These are phyloP conservation scores for Russula lepida DNA, from an alignment of 768 basidiomycete species.

Conservation along the genomic window DNA sequence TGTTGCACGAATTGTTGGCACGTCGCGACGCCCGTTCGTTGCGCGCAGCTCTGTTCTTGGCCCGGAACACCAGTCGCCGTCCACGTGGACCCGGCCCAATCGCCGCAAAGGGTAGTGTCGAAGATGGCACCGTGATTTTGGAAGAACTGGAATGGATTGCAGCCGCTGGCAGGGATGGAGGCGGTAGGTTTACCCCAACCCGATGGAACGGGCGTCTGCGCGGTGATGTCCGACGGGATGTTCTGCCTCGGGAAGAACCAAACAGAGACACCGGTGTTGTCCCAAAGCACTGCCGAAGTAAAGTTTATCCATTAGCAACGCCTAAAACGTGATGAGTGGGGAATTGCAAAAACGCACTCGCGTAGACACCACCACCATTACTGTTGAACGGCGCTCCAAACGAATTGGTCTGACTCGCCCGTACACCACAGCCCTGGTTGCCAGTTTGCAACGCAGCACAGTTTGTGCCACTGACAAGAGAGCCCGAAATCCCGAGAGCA, in stretches of 20 bases:
- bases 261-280: conserved; percentile 60
- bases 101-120: conserved; percentile 83
- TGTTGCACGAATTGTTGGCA: conserved; percentile 72
- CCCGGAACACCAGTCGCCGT: conserved; percentile 62
- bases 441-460: conserved; percentile 62
- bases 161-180: conserved; percentile 65
- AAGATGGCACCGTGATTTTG: conserved; percentile 69
- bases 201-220: conserved; percentile 55
- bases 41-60: conserved; percentile 79
- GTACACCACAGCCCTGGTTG: conserved; percentile 78
- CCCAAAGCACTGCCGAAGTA: conserved; percentile 58
- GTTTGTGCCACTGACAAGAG: conserved; percentile 59
- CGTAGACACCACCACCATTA: conserved; percentile 84
- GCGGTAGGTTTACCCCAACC: conserved; percentile 74
- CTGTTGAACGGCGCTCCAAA: conserved; percentile 84
- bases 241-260: conserved; percentile 74
- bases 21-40: conserved; percentile 70
- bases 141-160: conserved; percentile 76
- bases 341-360: conserved; percentile 55
- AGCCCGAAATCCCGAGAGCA: conserved; percentile 50
- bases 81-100: conserved; percentile 89
- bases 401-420: conserved; percentile 47
- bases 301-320: conserved; percentile 14
- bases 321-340: not conserved
- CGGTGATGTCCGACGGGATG: conserved; percentile 69